These are phyloP conservation scores for Alternaria atra DNA, from an alignment of 2,329 filamentous ascomycete species.

Conservation along the genomic window DNA sequence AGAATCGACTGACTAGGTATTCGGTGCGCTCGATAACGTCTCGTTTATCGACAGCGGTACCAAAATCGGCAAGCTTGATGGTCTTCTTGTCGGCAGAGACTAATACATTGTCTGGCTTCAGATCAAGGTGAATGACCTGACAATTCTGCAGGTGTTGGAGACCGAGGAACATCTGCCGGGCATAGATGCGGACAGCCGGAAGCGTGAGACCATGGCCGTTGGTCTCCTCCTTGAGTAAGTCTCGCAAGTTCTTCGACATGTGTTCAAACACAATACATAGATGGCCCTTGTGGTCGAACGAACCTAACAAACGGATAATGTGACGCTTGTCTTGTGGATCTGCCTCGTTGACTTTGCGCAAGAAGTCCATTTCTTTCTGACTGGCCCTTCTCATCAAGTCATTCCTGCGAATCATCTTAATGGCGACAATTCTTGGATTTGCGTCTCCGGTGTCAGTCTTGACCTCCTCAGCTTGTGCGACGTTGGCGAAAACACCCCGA, in stretches of 20 bases:
- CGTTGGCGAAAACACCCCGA: conserved; percentile 95
- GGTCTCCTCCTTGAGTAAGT: conserved; percentile 88
- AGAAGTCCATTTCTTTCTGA: conserved; percentile 91
- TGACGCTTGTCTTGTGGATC: conserved; percentile 92
- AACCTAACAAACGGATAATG: conserved; percentile 84
- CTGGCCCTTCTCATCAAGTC: conserved; percentile 92
- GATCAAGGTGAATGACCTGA: conserved; percentile 92
- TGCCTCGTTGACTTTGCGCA: conserved; percentile 84
- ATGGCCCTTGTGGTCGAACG: conserved; percentile 94
- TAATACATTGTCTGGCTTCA: conserved; percentile 98
- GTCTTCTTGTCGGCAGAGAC: conserved; percentile 66
- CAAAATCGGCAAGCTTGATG: conserved; percentile 95
- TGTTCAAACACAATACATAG: conserved; percentile 98
- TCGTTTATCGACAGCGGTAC: conserved; percentile 90
- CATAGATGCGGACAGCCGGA: conserved; percentile 84
- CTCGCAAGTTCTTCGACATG: conserved; percentile 81
- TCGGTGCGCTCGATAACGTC: conserved; percentile 88
- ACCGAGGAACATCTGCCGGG: conserved; percentile 92
- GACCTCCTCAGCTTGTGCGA: conserved; percentile 75
- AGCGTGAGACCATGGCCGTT: conserved; percentile 88
- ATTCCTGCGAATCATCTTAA: conserved; percentile 98
- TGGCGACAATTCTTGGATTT: conserved; percentile 74
- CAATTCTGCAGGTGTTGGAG: conserved; percentile 88
- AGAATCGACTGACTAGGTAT: conserved; percentile 96
- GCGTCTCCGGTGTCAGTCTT: conserved; percentile 50